Percentiles rank a stretch among this genome's conserved stretches.
Evolutionary conservation across 805 yeast species (phyloP).

Genomic region (Tetrapisispora pingtungensis): DNA sequence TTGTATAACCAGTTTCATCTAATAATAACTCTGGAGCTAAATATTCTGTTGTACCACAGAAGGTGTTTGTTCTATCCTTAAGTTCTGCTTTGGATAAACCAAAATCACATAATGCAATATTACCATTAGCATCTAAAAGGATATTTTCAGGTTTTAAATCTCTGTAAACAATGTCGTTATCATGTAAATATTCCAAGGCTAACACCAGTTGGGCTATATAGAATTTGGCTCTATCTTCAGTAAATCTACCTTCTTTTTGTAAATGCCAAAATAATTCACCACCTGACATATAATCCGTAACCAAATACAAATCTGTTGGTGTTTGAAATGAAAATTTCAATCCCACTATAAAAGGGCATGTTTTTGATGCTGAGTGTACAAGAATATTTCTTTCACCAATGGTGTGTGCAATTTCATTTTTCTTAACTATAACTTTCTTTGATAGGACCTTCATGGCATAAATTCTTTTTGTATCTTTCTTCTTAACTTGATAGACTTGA

Average conservation of each 20-base stretch:
- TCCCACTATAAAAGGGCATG: slow-evolving; percentile 90
- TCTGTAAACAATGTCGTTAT: slow-evolving; percentile 90
- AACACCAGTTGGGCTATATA: slow-evolving; percentile 92
- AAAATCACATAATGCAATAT: slow-evolving; percentile 93
- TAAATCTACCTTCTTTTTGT: slow-evolving; percentile 90
- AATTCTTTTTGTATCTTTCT: slow-evolving; percentile 78
- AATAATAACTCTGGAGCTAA: slow-evolving; percentile 92
- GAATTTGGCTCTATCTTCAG: slow-evolving; percentile 90
- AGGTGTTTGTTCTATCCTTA: slow-evolving; percentile 85
- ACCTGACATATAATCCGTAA: slow-evolving; percentile 96
- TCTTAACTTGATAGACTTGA: slow-evolving; percentile 91
- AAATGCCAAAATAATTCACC: slow-evolving; percentile 96
- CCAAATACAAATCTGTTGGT: slow-evolving; percentile 80
- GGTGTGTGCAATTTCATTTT: slow-evolving; percentile 96
- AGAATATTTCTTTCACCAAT: slow-evolving; percentile 93
- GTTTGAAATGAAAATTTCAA: slow-evolving; percentile 95
- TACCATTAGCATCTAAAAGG: slow-evolving; percentile 90
- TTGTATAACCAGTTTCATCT: slow-evolving; percentile 94
- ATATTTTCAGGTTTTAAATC: slow-evolving; percentile 97
- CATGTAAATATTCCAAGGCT: slow-evolving; percentile 90
- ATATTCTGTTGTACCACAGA: slow-evolving; percentile 97
- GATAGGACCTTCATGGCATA: slow-evolving; percentile 97
- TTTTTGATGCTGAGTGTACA: slow-evolving; percentile 82
- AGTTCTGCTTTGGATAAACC: slow-evolving; percentile 92
- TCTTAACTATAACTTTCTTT: slow-evolving; percentile 89